These are phyloP conservation scores for Aspergillus sp. DNA, from an alignment of 2,329 filamentous ascomycete species.

Conservation along the genomic window DNA sequence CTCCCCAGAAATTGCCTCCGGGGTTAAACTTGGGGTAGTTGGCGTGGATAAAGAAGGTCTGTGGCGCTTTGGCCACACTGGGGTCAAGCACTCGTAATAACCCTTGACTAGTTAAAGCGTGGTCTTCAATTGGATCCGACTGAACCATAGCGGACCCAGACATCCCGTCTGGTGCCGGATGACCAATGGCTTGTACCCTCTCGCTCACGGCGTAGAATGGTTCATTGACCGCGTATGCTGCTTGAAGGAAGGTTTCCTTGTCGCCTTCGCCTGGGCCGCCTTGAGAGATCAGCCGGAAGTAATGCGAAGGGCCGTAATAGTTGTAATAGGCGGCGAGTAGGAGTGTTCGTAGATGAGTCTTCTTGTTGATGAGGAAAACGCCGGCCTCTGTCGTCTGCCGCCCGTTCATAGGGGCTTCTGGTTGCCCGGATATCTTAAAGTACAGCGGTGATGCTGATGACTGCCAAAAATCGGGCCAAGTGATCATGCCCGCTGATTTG, in stretches of 20 bases:
- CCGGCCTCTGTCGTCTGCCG: conserved; percentile 45
- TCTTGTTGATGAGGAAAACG: conserved; percentile 42
- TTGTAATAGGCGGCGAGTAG: conserved; percentile 45
- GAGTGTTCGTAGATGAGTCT: conserved; percentile 39
- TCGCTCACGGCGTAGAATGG: conserved; percentile 44
- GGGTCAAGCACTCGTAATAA: conserved; percentile 41
- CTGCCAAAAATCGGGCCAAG: conserved; percentile 60
- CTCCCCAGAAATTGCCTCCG: conserved; percentile 43
- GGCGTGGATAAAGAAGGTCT: conserved; percentile 46
- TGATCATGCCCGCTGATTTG: conserved; percentile 56
- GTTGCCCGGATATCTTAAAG: conserved; percentile 45
- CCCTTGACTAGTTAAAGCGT: conserved; percentile 35
- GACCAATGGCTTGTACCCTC: conserved; percentile 40
- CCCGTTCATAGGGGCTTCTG: conserved; percentile 37
- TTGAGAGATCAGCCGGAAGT: conserved; percentile 46
- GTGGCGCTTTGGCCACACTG: conserved; percentile 36
- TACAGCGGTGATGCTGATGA: conserved; percentile 50
- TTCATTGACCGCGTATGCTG: conserved; percentile 38
- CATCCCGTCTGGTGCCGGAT: conserved; percentile 31
- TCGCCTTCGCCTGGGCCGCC: conserved; percentile 45
- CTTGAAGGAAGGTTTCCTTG: conserved; percentile 45
- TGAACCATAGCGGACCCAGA: conserved; percentile 45
- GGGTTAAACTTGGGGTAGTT: conserved; percentile 50
- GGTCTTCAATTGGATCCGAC: conserved; percentile 45
- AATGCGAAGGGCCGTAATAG: conserved; percentile 41